A percentile compares a stretch with the other conserved stretches of the same genome.
Evolutionary conservation across 2,329 filamentous ascomycete species (phyloP).

Genomic region (Geosmithia putterillii): DNA sequence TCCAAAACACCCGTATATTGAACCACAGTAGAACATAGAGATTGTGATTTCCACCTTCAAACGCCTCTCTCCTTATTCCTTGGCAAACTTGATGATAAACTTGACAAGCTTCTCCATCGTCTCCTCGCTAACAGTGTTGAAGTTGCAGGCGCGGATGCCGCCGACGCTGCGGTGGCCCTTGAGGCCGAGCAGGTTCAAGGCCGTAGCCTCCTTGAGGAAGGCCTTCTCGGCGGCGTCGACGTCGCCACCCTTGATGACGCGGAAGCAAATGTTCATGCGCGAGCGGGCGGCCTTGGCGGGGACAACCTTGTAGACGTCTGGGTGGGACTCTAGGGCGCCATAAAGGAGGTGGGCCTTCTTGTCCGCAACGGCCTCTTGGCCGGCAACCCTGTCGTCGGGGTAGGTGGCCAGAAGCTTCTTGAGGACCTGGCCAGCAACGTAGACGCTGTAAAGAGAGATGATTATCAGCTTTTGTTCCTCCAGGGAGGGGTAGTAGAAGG

Average conservation of each 20-base stretch:
- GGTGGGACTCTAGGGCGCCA: conserved; percentile 58
- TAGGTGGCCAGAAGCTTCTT: conserved; percentile 56
- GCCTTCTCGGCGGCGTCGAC: conserved; percentile 61
- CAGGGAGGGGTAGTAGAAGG: background rate
- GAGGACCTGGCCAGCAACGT: conserved; percentile 80
- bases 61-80: conserved; percentile 8
- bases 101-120: conserved; percentile 55
- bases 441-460: conserved; percentile 52
- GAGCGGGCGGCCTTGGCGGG: conserved; percentile 66
- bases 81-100: conserved; percentile 46
- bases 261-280: conserved; percentile 93
- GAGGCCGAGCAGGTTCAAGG: conserved; percentile 59
- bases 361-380: conserved; percentile 62
- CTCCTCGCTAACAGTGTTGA: conserved; percentile 67
- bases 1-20: too few species aligned
- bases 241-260: conserved; percentile 48
- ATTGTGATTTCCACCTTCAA: too few species aligned
- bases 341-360: conserved; percentile 73
- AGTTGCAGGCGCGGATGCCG: conserved; percentile 78
- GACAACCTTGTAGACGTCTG: conserved; percentile 63
- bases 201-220: conserved; percentile 64
- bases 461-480: background rate
- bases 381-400: conserved; percentile 52
- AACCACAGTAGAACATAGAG: too few species aligned
- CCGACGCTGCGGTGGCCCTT: conserved; percentile 85